Evolutionary conservation across 371 early-diverging fungal genomes (phyloP), one percentile per base, ranked within the genome.

Genomic region (Lichtheimia ornata): DNA sequence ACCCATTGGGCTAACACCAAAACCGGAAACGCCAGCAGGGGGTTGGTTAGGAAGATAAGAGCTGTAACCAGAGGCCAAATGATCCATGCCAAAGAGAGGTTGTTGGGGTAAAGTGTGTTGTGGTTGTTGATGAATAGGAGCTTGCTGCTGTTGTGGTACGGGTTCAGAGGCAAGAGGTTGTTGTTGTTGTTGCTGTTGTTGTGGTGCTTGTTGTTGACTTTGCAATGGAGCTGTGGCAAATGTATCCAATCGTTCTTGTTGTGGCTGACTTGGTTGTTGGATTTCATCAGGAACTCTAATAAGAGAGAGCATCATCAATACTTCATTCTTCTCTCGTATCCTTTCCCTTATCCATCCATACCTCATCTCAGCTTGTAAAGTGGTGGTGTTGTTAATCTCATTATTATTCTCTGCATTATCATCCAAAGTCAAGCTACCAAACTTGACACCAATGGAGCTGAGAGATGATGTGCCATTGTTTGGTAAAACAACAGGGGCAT

Each of bases 401-500:
- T n/a, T 47, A 11, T 43, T 14, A 1, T 14, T 45, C 11, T 5
- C 56, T 0, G 64, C 50, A 13, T 56, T 30, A 54, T 71, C 64
- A 9, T 57, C 65, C 64, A 91, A 76, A 52, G 77, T 79, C 54
- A 88, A 70, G 71, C 87, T 91, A 41, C 88, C 94, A 77, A 90
- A 94, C 66, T 86, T 90, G 55, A 85, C 80, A 35, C 84, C 87
- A n/a, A 90, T 79, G 22, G 81, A 74, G 28, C 83, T 81, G 4
- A 88, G 65, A 12, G 76, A 73, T 6, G 61, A 17, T 35, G 35
- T 35, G 4, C 30, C 22, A 50, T 82, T 82, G 44, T 69, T 73
- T 13, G 93, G 93, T 87, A 94, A 89, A 14, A 92, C 91, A 11
- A 94, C 93, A 20, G 93, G 82, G 13, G 85, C 88, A 58, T 88